Evolutionary conservation across 176 grass and related monocot species (phyloP), one percentile per base, ranked within the genome.

Genomic region (Carex pumila): DNA sequence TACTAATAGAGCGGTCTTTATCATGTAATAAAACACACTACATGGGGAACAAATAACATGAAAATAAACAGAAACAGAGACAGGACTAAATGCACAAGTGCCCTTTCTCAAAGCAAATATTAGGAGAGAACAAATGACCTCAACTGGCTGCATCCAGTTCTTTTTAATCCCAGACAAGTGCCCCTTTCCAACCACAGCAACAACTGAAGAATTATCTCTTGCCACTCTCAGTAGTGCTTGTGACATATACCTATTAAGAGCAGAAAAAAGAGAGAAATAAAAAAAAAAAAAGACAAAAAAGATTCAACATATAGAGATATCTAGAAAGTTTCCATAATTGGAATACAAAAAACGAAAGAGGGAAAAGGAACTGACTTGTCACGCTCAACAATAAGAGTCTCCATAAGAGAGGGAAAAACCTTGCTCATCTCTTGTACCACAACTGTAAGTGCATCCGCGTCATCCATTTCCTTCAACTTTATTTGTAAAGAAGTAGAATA

Each of bases 341-440:
- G 8, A 60, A 82, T 53, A 62, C 2, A 85, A 39, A 52, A 55
- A 65, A 36, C 22, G 29, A 77, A 56, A 70, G 71, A 60, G 49
- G 66, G 59, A 70, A 21, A 83, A 87, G 61, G 22, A 81, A 89
- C 91, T 86, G 80, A 98, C 96, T 95, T 39, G 83, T 98, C 96
- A 32, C 96, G 92, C 57, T 98, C 96, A 80, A 90, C 88, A 41
- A 98, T 81, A 87, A 98, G 93, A 34, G 93, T 95, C 79, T 95
- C 86, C 86, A 95, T 93, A 53, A 98, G 76, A 86, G 86, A 93
- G 84, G 96, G 96, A 75, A 98, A 98, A 64, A 80, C 88, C 89
- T 92, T 98, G 69, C 93, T 93, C 96, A 98, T 93, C 87, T 95
- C 93, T 98, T 98, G 96, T 87, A 95, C 91, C 13, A 93, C 91